Percentiles rank a stretch among this genome's conserved stretches.
phyloP scores from a whole-genome alignment of 768 basidiomycete species.

The Pulveroboletus sp. region DNA sequence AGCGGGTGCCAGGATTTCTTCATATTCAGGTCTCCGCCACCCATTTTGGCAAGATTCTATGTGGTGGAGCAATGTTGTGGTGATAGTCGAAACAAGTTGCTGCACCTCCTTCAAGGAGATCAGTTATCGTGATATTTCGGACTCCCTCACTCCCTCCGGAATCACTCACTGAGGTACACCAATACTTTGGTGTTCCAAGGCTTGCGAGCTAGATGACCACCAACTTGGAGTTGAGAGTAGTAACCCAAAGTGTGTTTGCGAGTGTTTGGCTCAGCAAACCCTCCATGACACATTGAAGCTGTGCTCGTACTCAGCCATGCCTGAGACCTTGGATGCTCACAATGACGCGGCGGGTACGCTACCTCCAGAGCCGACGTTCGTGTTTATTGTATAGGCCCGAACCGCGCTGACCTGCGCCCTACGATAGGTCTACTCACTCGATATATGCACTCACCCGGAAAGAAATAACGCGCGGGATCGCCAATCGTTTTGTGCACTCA shows the following conservation, averaged over 20 bases:
- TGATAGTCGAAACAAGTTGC: slow-evolving; percentile 5
- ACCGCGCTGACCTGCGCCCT: slow-evolving; percentile 14
- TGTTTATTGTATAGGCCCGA: slow-evolving; percentile 11
- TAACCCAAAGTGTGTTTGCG: slow-evolving; percentile 23
- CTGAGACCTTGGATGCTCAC: slow-evolving; percentile 28
- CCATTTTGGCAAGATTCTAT: slow-evolving; percentile 67
- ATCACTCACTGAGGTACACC: too few species aligned
- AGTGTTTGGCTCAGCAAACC: slow-evolving; percentile 24
- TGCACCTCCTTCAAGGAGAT: neutral
- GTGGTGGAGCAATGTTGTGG: slow-evolving; percentile 8
- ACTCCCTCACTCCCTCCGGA: neutral
- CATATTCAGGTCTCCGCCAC: slow-evolving; percentile 98
- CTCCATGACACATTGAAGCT: slow-evolving; percentile 9
- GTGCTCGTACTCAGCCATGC: slow-evolving; percentile 31
- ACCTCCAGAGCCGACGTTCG: slow-evolving; percentile 30
- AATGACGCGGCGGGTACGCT: slow-evolving; percentile 35
- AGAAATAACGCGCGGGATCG: slow-evolving; percentile 82
- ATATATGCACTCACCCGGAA: slow-evolving; percentile 82
- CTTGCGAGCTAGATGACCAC: too few species aligned
- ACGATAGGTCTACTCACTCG: slow-evolving; percentile 67
- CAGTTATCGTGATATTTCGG: neutral
- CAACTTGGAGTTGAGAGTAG: too few species aligned
- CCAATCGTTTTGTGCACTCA: slow-evolving; percentile 89
- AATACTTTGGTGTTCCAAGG: too few species aligned
- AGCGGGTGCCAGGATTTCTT: slow-evolving; percentile 99